Evolutionary conservation across 2,329 filamentous ascomycete species (phyloP).

Genomic region (Juglanconis oblonga): DNA sequence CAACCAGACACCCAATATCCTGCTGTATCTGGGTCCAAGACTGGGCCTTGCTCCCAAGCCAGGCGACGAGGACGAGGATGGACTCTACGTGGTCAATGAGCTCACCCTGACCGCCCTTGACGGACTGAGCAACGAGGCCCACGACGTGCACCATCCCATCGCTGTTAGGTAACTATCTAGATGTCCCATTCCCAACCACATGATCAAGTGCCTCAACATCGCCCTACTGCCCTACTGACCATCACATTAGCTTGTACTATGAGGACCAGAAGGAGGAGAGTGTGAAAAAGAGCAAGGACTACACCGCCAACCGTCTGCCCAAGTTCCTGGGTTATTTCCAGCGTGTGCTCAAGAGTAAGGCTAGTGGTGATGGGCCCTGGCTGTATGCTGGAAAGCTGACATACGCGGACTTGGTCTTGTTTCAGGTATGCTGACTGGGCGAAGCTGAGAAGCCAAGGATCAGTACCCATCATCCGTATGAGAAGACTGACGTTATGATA

Average conservation of each 20-base stretch:
- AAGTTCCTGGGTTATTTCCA: slow-evolving; percentile 73
- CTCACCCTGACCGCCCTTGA: slow-evolving; percentile 70
- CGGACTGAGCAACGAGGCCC: slow-evolving; percentile 65
- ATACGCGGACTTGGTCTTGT: slow-evolving; percentile 72
- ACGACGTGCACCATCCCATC: slow-evolving; percentile 75
- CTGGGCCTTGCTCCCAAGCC: slow-evolving; percentile 52
- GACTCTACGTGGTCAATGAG: slow-evolving; percentile 57
- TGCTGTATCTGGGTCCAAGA: slow-evolving; percentile 64
- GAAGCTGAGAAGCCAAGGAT: not conserved
- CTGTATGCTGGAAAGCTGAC: slow-evolving; percentile 63
- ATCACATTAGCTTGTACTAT: slow-evolving; percentile 52
- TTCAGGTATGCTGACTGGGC: slow-evolving; percentile 51
- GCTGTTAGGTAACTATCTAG: slow-evolving; percentile 30
- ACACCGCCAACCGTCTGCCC: slow-evolving; percentile 60
- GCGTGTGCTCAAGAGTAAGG: slow-evolving; percentile 57
- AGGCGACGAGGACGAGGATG: slow-evolving; percentile 36
- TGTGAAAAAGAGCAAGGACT: slow-evolving; percentile 54
- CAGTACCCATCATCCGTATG: not conserved
- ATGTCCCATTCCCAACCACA: too few species aligned
- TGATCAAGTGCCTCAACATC: not conserved
- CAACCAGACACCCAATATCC: slow-evolving; percentile 69
- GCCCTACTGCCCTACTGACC: not conserved
- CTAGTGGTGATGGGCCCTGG: slow-evolving; percentile 58
- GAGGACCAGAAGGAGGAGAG: slow-evolving; percentile 73
- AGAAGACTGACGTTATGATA: slow-evolving; percentile 21